A percentile compares a stretch with the other conserved stretches of the same genome.
Conservation (phyloP, 257 asterid genomes). For the Rauvolfia tetraphylla region DNA sequence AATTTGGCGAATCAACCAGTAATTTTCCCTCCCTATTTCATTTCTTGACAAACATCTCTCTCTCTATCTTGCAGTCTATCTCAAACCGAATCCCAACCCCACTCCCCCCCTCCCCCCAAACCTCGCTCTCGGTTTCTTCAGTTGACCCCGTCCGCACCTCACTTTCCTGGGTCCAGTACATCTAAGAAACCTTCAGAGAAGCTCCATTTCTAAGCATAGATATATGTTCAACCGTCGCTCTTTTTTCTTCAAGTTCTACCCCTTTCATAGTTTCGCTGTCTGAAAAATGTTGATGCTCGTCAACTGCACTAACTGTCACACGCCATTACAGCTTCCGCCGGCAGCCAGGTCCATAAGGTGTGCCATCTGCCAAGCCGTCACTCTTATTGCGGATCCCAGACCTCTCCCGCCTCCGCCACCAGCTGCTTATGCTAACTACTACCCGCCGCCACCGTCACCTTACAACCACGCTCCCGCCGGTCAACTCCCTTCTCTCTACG, state of each 20-base stretch:
- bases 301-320: slow-evolving; percentile 72
- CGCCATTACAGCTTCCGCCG: slow-evolving; percentile 74
- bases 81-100: too few species aligned
- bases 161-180: background rate
- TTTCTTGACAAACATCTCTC: too few species aligned
- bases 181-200: too few species aligned
- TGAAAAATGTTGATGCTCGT: slow-evolving; percentile 62
- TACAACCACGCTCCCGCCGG: slow-evolving; percentile 38
- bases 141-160: background rate
- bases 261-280: background rate
- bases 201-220: too few species aligned
- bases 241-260: background rate
- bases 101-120: too few species aligned
- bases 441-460: slow-evolving; percentile 39
- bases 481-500: slow-evolving; percentile 36
- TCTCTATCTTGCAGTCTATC: too few species aligned
- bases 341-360: slow-evolving; percentile 85
- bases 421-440: slow-evolving; percentile 19
- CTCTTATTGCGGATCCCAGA: slow-evolving; percentile 56
- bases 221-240: background rate
- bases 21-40: too few species aligned
- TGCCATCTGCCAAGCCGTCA: slow-evolving; percentile 72
- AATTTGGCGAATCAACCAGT: too few species aligned
- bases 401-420: slow-evolving; percentile 24
- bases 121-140: too few species aligned